These are phyloP conservation scores for Pichia paraexigua DNA, from an alignment of 805 yeast species.

Conservation along the genomic window DNA sequence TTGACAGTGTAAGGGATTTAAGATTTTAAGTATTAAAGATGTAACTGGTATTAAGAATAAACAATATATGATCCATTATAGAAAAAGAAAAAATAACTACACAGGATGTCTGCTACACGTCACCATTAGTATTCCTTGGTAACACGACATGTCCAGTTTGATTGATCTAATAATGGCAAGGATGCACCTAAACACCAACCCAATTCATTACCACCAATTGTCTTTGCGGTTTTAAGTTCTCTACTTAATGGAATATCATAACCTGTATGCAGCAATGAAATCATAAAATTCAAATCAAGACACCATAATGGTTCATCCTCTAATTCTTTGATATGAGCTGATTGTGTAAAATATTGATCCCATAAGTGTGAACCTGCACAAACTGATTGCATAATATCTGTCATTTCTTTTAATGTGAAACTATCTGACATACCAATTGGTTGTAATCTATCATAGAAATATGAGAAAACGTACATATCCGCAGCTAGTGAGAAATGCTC, in stretches of 20 bases:
- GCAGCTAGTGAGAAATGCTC: slow-evolving; percentile 62
- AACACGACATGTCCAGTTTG: slow-evolving; percentile 65
- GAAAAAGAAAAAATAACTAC: neutral
- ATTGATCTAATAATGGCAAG: slow-evolving; percentile 70
- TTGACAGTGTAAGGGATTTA: neutral
- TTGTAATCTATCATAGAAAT: slow-evolving; percentile 87
- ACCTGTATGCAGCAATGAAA: slow-evolving; percentile 88
- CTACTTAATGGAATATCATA: slow-evolving; percentile 88
- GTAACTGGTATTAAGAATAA: neutral
- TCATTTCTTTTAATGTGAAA: slow-evolving; percentile 78
- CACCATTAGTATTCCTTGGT: slow-evolving; percentile 18
- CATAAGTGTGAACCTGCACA: slow-evolving; percentile 78
- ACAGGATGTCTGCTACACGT: neutral
- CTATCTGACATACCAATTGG: slow-evolving; percentile 93
- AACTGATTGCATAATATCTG: slow-evolving; percentile 72
- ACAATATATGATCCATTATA: neutral
- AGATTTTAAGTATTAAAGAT: no score
- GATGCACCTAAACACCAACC: slow-evolving; percentile 99
- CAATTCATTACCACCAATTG: slow-evolving; percentile 78
- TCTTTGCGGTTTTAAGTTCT: slow-evolving; percentile 88
- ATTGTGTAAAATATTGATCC: slow-evolving; percentile 56
- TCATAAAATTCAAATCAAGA: slow-evolving; percentile 82
- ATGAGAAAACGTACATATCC: slow-evolving; percentile 87
- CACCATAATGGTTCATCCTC: slow-evolving; percentile 89
- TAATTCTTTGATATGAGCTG: slow-evolving; percentile 59